phyloP scores from a whole-genome alignment of 371 early-diverging fungal genomes.

The Mortierella sp. region DNA sequence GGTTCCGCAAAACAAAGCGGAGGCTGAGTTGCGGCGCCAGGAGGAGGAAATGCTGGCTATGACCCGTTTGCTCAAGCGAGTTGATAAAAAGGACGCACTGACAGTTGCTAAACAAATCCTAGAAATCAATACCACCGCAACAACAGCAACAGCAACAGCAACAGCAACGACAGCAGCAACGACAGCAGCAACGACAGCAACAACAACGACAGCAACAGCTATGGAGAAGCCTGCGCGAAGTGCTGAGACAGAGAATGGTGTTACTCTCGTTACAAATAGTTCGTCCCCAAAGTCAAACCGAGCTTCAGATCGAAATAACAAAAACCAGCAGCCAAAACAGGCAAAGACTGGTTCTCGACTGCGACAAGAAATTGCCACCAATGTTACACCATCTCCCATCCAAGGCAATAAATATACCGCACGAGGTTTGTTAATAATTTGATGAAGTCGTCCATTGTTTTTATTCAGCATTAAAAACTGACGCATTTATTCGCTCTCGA shows the following conservation, averaged over 20 bases:
- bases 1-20: conserved; percentile 12
- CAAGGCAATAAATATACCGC: not conserved
- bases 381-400: conserved; percentile 4
- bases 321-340: not conserved
- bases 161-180: not conserved
- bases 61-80: conserved; percentile 25
- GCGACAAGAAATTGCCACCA: not conserved
- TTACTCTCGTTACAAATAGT: not conserved
- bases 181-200: not conserved
- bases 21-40: conserved; percentile 35
- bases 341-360: too few species aligned
- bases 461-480: not conserved
- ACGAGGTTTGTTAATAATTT: not conserved
- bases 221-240: not conserved
- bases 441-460: not conserved
- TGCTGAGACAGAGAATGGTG: not conserved
- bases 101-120: conserved; percentile 29
- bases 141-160: not conserved
- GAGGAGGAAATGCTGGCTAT: conserved; percentile 50
- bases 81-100: conserved; percentile 21
- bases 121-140: conserved; percentile 5
- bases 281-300: not conserved
- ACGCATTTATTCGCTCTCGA: not conserved
- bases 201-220: not conserved
- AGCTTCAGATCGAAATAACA: not conserved